Evolutionary conservation across 2,329 filamentous ascomycete genomes (phyloP).

Genomic region (Penicillium frequentans): DNA sequence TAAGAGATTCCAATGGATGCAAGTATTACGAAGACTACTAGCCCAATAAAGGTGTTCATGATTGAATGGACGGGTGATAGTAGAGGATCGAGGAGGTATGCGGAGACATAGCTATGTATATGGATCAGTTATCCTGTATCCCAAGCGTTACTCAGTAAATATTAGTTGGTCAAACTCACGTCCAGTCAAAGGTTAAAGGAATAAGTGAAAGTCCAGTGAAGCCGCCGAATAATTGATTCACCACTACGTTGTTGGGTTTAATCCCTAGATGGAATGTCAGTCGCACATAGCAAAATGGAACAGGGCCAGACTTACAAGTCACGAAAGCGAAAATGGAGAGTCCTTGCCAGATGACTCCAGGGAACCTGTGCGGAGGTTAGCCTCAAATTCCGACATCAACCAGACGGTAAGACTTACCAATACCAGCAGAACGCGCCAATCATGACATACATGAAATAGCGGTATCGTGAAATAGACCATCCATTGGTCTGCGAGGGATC

Average conservation of each 20-base stretch:
- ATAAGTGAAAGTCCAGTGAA: conserved; percentile 66
- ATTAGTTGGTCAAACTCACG: conserved; percentile 17
- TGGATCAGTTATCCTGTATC: background rate
- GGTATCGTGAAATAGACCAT: conserved; percentile 63
- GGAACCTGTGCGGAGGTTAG: conserved; percentile 40
- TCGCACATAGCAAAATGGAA: background rate
- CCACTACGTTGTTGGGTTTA: conserved; percentile 58
- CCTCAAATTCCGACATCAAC: background rate
- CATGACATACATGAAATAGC: conserved; percentile 60
- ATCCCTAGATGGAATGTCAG: conserved; percentile 35
- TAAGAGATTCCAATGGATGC: conserved; percentile 34
- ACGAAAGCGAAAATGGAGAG: conserved; percentile 66
- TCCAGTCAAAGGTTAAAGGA: conserved; percentile 57
- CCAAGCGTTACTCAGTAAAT: background rate
- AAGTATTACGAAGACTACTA: conserved; percentile 32
- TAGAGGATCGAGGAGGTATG: conserved; percentile 31
- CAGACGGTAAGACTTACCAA: conserved; percentile 38
- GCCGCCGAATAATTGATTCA: conserved; percentile 61
- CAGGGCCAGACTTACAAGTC: conserved; percentile 52
- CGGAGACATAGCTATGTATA: conserved; percentile 17
- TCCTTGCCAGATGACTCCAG: conserved; percentile 64
- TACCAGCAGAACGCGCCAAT: conserved; percentile 60
- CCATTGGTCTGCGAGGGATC: conserved; percentile 58
- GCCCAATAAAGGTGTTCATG: conserved; percentile 33
- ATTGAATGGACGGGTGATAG: conserved; percentile 31